Evolutionary conservation across 1,139 yeast species (phyloP), one percentile per base, ranked within the genome.

Genomic region (Fermentozyma sake): DNA sequence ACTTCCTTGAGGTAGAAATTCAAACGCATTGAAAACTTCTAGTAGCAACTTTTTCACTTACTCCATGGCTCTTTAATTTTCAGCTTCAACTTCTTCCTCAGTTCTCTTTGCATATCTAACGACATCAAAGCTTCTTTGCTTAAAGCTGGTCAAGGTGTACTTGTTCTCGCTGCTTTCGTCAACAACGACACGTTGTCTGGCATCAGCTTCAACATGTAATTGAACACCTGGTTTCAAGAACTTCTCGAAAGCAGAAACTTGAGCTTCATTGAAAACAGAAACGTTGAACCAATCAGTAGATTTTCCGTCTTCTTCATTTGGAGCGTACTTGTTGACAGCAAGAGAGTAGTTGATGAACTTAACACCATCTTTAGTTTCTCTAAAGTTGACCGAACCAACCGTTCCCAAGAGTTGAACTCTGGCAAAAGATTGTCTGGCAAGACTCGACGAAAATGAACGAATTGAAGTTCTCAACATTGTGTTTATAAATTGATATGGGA

Each of bases 201-300:
- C 61, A 33, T 57, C 63, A 35, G 65, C 65, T 40, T 67, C 72
- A 26, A 64, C 72, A 29, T 42, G 54, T 43, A 67, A 50, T 39
- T 56, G 61, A 38, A 59, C 61, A 26, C 73, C 73, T 15, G 63
- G 63, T 36, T 55, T 58, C 49, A 67, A 50, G 40, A 56, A 52
- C 33, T 55, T 55, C 38, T 61, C 62, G 50, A 65, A 63, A 29
- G 60, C 55, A 16, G 43, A 31, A 18, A 63, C 49, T 30, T 64
- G 71, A 29, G 46, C 44, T 20, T 63, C 70, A 39, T 61, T 58
- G 44, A 66, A 67, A 5, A 59, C 71, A 24, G 61, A 43, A 26
- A 67, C 46, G 33, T 58, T 63, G 50, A 46, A 65, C 72, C 72
- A 67, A 35, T 63, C 68, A 28, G 70, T 56, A 29, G 52, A 38